Evolutionary conservation across 1,284 basidiomycete genomes (phyloP), one percentile per base, ranked within the genome.

Genomic region (Taiwanofungus camphoratus): DNA sequence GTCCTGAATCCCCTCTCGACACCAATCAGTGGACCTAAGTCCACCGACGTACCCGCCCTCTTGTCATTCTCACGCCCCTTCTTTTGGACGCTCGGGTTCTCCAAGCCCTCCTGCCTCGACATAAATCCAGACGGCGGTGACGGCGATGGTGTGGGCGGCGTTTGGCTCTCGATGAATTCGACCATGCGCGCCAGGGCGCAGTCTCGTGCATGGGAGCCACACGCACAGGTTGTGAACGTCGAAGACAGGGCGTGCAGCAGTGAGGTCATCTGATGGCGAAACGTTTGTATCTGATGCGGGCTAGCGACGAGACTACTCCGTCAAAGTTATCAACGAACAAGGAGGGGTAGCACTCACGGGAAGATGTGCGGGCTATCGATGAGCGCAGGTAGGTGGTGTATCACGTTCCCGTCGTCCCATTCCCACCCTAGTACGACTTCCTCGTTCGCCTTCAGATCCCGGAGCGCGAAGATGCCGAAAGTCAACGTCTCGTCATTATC

Each of bases 401-500:
- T 81, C 0, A 88, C 82, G 58, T 92, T 89, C 4, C 82, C 80
- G 56, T 97, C 93, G 54, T 96, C 93, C 94, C 93, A 97, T 60
- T 96, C 92, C 92, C 94, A 98, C 0, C 87, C 89, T 0, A 97
- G 65, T 0, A 94, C 81, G 30, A 98, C 79, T 65, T 98, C 95
- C 55, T 95, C 92, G 39, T 85, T 75, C 27, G 79, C 77, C 46
- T 76, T 76, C 47, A 97, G 73, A 52, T 92, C 86, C 13, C 79
- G 67, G 15, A 86, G 62, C 0, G 92, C 90, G 54, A 95, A 97
- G 2, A 97, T 67, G 0, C 84, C 93, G 58, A 97, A 93, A 1
- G 73, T 68, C 1, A 95, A 67, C 19, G 74, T 71, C 3, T 69
- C 67, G 0, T 62, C 59, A 16, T 56, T 52, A 40, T 50, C 44